phyloP scores from a whole-genome alignment of 2,329 filamentous ascomycete genomes.

The Sclerotinia trifoliorum region DNA sequence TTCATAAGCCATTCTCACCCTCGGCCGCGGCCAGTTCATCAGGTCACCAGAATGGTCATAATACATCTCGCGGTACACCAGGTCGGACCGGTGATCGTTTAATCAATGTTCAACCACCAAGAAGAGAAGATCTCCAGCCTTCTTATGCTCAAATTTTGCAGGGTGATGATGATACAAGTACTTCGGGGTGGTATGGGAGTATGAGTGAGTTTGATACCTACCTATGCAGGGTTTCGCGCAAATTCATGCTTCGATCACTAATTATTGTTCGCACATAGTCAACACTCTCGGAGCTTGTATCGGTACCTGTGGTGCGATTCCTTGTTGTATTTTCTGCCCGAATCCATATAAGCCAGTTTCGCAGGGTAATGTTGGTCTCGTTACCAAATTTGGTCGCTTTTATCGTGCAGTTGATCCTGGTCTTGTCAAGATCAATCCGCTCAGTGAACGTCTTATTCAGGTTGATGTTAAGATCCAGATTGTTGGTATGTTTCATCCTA shows the following conservation, averaged over 20 bases:
- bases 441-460: constrained; percentile 84
- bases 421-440: constrained; percentile 94
- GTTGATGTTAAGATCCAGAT: constrained; percentile 99
- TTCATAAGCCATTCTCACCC: constrained; percentile 1
- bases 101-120: constrained; percentile 76
- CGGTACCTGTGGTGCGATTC: constrained; percentile 80
- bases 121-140: constrained; percentile 76
- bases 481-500: constrained; percentile 52
- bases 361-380: constrained; percentile 91
- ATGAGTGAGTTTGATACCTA: constrained; percentile 62
- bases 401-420: constrained; percentile 95
- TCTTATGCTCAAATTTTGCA: constrained; percentile 64
- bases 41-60: constrained; percentile 25
- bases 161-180: constrained; percentile 62
- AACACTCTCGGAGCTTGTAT: constrained; percentile 71
- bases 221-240: neutral
- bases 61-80: constrained; percentile 25
- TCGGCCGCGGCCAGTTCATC: constrained; percentile 1
- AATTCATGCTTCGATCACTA: neutral
- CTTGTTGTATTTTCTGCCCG: constrained; percentile 87
- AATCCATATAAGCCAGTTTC: constrained; percentile 93
- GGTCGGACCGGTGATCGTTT: constrained; percentile 43
- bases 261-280: constrained; percentile 47
- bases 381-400: constrained; percentile 94
- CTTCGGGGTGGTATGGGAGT: constrained; percentile 82